A percentile compares a stretch with the other conserved stretches of the same genome.
Evolutionary conservation across 352 stramenopile genomes (phyloP).

Genomic region (Globisporangium cylindrosporum): DNA sequence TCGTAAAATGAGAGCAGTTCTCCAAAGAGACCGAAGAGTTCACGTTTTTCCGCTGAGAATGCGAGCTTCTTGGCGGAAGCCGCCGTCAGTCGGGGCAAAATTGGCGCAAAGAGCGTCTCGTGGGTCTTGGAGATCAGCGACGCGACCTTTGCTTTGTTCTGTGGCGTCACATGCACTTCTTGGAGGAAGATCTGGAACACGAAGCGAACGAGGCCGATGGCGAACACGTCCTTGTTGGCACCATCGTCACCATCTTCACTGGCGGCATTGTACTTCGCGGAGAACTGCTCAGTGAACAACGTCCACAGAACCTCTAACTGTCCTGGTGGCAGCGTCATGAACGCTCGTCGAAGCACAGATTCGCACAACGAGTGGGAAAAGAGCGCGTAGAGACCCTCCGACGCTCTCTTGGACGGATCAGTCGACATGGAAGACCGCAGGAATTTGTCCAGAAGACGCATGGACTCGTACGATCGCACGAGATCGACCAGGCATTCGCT

Average conservation of each 20-base stretch:
- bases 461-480: conserved; percentile 77
- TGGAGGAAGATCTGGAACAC: conserved; percentile 75
- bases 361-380: conserved; percentile 47
- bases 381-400: conserved; percentile 46
- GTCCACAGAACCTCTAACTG: conserved; percentile 79
- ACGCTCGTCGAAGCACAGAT: conserved; percentile 53
- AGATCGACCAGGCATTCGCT: conserved; percentile 54
- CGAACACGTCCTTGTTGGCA: conserved; percentile 6
- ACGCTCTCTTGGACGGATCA: conserved; percentile 13
- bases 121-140: conserved; percentile 49
- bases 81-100: conserved; percentile 19
- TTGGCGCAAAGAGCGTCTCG: conserved; percentile 44
- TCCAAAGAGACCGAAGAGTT: conserved; percentile 73
- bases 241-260: conserved; percentile 1
- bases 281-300: conserved; percentile 53
- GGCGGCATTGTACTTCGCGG: conserved; percentile 19
- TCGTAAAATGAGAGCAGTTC: conserved; percentile 75
- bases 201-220: conserved; percentile 58
- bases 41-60: conserved; percentile 46
- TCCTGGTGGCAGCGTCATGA: conserved; percentile 68
- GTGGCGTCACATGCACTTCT: conserved; percentile 76
- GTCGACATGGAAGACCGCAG: conserved; percentile 34
- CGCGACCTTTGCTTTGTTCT: conserved; percentile 65
- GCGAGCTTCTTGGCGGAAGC: not conserved
- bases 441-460: conserved; percentile 76